phyloP scores from a whole-genome alignment of 2,329 filamentous ascomycete species.

The Calonectria hongkongensis region DNA sequence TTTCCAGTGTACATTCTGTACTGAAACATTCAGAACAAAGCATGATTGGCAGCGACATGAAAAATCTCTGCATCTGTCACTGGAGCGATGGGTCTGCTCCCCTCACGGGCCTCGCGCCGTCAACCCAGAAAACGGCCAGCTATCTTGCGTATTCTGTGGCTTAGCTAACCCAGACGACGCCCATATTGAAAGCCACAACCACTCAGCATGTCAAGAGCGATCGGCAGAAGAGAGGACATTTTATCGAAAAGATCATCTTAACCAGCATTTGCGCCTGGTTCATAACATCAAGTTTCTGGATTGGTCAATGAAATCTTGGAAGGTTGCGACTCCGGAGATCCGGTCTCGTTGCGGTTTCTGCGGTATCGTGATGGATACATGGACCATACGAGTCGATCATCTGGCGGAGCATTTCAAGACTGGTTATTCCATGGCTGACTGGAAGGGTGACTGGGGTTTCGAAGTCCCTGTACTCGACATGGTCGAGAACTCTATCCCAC shows the following conservation, averaged over 20 bases:
- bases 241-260: slow-evolving; percentile 80
- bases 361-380: slow-evolving; percentile 76
- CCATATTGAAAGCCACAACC: slow-evolving; percentile 76
- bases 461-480: slow-evolving; percentile 76
- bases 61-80: slow-evolving; percentile 78
- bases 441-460: slow-evolving; percentile 83
- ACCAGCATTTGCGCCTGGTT: slow-evolving; percentile 78
- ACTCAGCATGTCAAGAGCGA: slow-evolving; percentile 80
- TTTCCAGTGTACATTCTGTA: slow-evolving; percentile 82
- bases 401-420: slow-evolving; percentile 81
- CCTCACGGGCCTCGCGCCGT: slow-evolving; percentile 74
- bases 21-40: slow-evolving; percentile 80
- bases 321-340: slow-evolving; percentile 75
- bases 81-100: slow-evolving; percentile 79
- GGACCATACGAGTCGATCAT: slow-evolving; percentile 77
- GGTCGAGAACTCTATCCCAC: slow-evolving; percentile 80
- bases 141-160: slow-evolving; percentile 77
- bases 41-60: slow-evolving; percentile 84
- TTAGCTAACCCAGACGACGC: slow-evolving; percentile 71
- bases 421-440: slow-evolving; percentile 80
- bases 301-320: slow-evolving; percentile 81
- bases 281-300: slow-evolving; percentile 76
- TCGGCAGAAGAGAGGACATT: slow-evolving; percentile 77
- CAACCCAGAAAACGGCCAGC: slow-evolving; percentile 75
- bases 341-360: slow-evolving; percentile 80